Percentiles rank a stretch among this genome's conserved stretches.
Evolutionary conservation across 2,329 filamentous ascomycete genomes (phyloP).

Genomic region (Didymella sp.): DNA sequence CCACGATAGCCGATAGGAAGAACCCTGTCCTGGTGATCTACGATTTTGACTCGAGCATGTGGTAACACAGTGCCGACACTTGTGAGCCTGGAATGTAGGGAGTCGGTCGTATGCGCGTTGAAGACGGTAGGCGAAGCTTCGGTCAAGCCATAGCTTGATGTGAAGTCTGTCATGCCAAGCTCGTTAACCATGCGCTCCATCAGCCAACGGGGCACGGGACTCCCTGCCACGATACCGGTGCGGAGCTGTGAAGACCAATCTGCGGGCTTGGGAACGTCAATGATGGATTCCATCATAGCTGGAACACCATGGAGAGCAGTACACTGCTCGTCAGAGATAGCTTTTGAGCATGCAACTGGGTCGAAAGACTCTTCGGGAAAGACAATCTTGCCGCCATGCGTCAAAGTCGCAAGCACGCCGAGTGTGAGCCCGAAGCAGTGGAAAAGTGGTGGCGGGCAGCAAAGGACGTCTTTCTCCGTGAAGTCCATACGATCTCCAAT

Average conservation of each 20-base stretch:
- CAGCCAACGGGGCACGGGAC: slow-evolving; percentile 75
- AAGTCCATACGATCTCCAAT: slow-evolving; percentile 75
- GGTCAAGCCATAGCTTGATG: slow-evolving; percentile 66
- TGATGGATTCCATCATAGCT: slow-evolving; percentile 78
- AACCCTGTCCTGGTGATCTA: slow-evolving; percentile 69
- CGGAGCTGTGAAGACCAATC: slow-evolving; percentile 60
- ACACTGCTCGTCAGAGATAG: slow-evolving; percentile 60
- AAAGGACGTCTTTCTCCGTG: slow-evolving; percentile 69
- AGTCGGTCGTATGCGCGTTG: slow-evolving; percentile 78
- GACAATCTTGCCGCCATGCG: slow-evolving; percentile 77
- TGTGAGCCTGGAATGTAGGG: slow-evolving; percentile 68
- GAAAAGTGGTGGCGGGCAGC: slow-evolving; percentile 83
- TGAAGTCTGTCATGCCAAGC: slow-evolving; percentile 78
- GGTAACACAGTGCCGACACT: slow-evolving; percentile 81
- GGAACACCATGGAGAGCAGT: slow-evolving; percentile 83
- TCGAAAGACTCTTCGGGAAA: slow-evolving; percentile 78
- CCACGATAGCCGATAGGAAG: slow-evolving; percentile 72
- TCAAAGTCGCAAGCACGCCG: slow-evolving; percentile 74
- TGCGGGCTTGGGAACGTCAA: slow-evolving; percentile 56
- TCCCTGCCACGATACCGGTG: slow-evolving; percentile 80
- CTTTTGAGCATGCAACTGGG: slow-evolving; percentile 67
- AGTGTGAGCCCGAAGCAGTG: slow-evolving; percentile 86
- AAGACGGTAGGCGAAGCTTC: slow-evolving; percentile 83
- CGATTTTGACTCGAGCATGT: slow-evolving; percentile 76
- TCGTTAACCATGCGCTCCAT: slow-evolving; percentile 75